phyloP scores from a whole-genome alignment of 2,329 filamentous ascomycete genomes.

The Drechslerella stenobrocha region DNA sequence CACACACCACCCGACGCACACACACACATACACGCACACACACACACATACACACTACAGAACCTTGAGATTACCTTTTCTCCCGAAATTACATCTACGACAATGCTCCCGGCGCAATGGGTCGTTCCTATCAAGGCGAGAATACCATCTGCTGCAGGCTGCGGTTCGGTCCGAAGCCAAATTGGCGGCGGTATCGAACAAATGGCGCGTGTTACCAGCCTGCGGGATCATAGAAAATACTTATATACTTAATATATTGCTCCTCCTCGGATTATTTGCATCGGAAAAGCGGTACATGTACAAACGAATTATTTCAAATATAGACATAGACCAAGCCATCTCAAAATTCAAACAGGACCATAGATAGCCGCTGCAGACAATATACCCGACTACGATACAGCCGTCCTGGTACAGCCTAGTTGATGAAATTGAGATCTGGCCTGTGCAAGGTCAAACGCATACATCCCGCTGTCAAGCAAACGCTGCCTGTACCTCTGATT shows the following conservation, averaged over 20 bases:
- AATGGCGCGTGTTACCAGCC: not conserved
- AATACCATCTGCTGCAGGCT: slow-evolving; percentile 22
- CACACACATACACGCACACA: not conserved
- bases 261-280: not conserved
- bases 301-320: slow-evolving; percentile 43
- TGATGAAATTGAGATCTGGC: slow-evolving; percentile 11
- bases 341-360: slow-evolving; percentile 4
- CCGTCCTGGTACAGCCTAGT: slow-evolving; percentile 6
- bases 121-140: slow-evolving; percentile 30
- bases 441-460: slow-evolving; percentile 26
- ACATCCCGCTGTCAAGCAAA: slow-evolving; percentile 32
- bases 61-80: too few species aligned
- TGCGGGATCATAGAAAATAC: slow-evolving; percentile 7
- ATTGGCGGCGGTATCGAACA: slow-evolving; percentile 11
- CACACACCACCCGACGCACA: too few species aligned
- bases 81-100: too few species aligned
- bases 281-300: slow-evolving; percentile 26
- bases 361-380: slow-evolving; percentile 35
- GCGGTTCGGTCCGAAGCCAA: slow-evolving; percentile 43
- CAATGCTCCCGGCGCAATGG: slow-evolving; percentile 35
- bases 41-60: not conserved
- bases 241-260: too few species aligned
- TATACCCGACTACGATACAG: slow-evolving; percentile 32
- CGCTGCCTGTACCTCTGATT: slow-evolving; percentile 41
- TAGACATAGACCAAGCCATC: slow-evolving; percentile 32